phyloP scores from a whole-genome alignment of 805 yeast genomes.

The Hanseniaspora lindneri region DNA sequence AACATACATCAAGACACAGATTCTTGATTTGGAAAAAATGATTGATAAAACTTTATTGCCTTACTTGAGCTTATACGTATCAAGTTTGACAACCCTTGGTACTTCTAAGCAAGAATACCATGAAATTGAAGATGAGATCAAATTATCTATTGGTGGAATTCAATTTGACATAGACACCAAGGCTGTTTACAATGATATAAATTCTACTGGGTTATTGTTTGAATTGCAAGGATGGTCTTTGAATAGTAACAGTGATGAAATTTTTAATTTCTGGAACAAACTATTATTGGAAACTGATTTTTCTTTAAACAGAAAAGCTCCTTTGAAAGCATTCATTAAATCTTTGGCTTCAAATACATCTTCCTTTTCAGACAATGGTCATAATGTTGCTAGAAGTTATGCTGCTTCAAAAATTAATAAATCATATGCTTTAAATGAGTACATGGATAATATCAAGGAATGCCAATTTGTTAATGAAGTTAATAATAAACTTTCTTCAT shows the following conservation, averaged over 20 bases:
- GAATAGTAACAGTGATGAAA: slow-evolving; percentile 45
- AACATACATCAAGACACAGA: slow-evolving; percentile 60
- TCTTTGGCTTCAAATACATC: slow-evolving; percentile 65
- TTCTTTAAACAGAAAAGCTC: slow-evolving; percentile 41
- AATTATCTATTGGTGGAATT: slow-evolving; percentile 74
- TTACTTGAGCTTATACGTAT: slow-evolving; percentile 64
- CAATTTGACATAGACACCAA: slow-evolving; percentile 48
- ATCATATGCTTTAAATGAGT: slow-evolving; percentile 49
- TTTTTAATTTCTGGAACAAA: slow-evolving; percentile 57
- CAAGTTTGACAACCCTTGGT: slow-evolving; percentile 79
- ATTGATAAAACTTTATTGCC: slow-evolving; percentile 54
- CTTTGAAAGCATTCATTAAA: slow-evolving; percentile 60
- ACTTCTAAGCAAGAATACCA: slow-evolving; percentile 60
- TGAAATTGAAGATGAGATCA: slow-evolving; percentile 74
- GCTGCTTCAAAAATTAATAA: slow-evolving; percentile 55
- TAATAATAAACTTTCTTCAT: slow-evolving; percentile 34
- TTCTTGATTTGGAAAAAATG: slow-evolving; percentile 36
- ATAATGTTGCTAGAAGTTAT: slow-evolving; percentile 60
- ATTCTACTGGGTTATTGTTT: slow-evolving; percentile 41
- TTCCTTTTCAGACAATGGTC: slow-evolving; percentile 77
- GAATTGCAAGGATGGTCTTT: slow-evolving; percentile 58
- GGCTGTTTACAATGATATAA: slow-evolving; percentile 41
- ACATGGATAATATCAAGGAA: slow-evolving; percentile 64
- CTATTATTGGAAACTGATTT: slow-evolving; percentile 61
- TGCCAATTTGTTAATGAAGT: slow-evolving; percentile 50